Conservation (phyloP, 2,329 filamentous ascomycete species). For the Pseudonectria buxi region DNA sequence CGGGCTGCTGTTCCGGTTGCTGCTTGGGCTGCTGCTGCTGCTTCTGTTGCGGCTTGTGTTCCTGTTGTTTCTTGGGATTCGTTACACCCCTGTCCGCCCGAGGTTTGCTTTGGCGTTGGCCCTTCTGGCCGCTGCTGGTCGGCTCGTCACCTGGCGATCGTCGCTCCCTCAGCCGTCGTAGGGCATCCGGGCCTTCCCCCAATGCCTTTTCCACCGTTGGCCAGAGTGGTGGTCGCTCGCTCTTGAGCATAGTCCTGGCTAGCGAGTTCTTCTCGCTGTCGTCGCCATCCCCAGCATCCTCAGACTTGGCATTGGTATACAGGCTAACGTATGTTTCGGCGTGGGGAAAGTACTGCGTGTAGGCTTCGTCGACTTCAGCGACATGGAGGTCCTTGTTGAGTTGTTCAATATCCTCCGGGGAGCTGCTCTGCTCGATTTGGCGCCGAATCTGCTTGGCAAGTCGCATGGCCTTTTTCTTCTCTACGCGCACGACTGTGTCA, state of each 20-base stretch:
- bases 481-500: constrained; percentile 32
- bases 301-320: constrained; percentile 37
- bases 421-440: constrained; percentile 45
- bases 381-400: constrained; percentile 56
- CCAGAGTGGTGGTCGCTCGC: constrained; percentile 58
- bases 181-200: constrained; percentile 43
- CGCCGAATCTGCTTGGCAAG: constrained; percentile 58
- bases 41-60: constrained; percentile 6
- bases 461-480: constrained; percentile 65
- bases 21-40: constrained; percentile 14
- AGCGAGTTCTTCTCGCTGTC: constrained; percentile 32
- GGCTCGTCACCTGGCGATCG: constrained; percentile 17
- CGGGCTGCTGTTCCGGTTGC: constrained; percentile 15
- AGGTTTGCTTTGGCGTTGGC: constrained; percentile 9
- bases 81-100: constrained; percentile 10
- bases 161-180: constrained; percentile 52
- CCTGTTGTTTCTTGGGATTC: constrained; percentile 13
- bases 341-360: constrained; percentile 66
- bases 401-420: constrained; percentile 42
- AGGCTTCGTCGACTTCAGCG: constrained; percentile 68
- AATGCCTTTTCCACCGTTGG: constrained; percentile 57
- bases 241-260: constrained; percentile 38
- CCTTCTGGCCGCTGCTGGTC: constrained; percentile 6
- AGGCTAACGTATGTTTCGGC: constrained; percentile 63
- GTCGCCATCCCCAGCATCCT: constrained; percentile 31